phyloP scores from a whole-genome alignment of 306 rosid genomes.

The Luffa aegyptiaca region DNA sequence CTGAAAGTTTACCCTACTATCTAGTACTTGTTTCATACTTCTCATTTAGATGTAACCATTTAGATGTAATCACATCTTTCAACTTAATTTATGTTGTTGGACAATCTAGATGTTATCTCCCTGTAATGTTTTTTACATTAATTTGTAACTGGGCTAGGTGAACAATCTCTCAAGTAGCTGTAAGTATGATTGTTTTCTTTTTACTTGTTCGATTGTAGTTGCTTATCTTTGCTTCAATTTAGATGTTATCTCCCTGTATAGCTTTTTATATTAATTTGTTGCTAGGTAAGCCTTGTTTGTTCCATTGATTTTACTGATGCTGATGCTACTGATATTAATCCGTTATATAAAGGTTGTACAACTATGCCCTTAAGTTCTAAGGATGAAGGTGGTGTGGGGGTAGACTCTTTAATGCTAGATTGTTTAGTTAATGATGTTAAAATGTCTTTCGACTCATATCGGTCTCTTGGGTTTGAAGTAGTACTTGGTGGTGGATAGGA shows the following conservation, averaged over 20 bases:
- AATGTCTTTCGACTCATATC: no score
- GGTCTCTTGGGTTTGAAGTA: no score
- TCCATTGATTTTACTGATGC: neutral
- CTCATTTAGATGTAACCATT: neutral
- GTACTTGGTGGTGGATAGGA: no score
- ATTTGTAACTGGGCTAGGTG: conserved; percentile 36
- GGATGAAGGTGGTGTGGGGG: no score
- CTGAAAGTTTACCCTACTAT: neutral
- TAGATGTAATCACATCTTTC: neutral
- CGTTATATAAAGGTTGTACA: no score
- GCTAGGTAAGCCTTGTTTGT: neutral
- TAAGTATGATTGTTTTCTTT: conserved; percentile 33
- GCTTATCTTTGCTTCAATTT: neutral
- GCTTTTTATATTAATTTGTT: neutral
- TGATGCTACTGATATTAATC: neutral
- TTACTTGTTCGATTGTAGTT: conserved; percentile 1
- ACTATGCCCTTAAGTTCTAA: no score
- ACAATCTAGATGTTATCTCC: no score
- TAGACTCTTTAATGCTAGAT: no score
- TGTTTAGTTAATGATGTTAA: no score
- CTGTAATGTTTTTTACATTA: no score
- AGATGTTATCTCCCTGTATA: neutral
- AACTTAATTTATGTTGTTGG: neutral
- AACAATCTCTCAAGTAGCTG: conserved; percentile 57
- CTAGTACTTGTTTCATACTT: neutral